Evolutionary conservation across 2,329 filamentous ascomycete genomes (phyloP).

Genomic region (Talaromyces sp.): DNA sequence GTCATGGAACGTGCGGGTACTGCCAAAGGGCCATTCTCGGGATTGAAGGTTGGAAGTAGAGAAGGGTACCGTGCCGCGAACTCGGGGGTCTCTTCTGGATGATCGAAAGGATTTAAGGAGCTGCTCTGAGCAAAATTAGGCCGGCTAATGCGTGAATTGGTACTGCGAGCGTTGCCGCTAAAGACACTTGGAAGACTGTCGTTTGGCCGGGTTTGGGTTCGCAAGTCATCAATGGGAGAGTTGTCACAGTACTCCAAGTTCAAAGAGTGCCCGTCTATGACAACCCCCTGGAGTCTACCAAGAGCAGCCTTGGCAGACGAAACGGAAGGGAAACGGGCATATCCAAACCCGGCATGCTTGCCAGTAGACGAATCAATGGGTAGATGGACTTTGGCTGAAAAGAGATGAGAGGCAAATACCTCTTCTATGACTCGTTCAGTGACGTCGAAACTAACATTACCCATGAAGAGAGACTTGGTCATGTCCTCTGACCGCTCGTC

Average conservation of each 20-base stretch:
- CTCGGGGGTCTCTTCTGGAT: conserved; percentile 30
- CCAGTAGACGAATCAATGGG: conserved; percentile 32
- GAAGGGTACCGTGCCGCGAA: conserved; percentile 36
- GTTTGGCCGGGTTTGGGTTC: neutral
- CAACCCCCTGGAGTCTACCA: conserved; percentile 33
- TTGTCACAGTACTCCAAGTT: conserved; percentile 40
- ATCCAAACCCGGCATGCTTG: conserved; percentile 41
- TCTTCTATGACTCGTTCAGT: conserved; percentile 34
- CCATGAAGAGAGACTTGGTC: conserved; percentile 33
- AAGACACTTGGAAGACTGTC: conserved; percentile 11
- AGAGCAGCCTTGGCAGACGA: conserved; percentile 37
- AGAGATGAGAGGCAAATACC: conserved; percentile 38
- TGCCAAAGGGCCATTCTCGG: conserved; percentile 3
- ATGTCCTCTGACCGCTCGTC: neutral
- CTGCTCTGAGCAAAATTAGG: neutral
- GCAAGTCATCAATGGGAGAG: conserved; percentile 23
- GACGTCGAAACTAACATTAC: conserved; percentile 40
- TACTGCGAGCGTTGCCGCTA: conserved; percentile 10
- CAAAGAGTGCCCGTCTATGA: conserved; percentile 40
- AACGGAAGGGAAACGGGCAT: conserved; percentile 35
- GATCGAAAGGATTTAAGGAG: conserved; percentile 23
- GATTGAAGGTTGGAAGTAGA: conserved; percentile 25
- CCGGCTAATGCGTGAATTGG: neutral
- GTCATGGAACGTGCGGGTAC: conserved; percentile 20
- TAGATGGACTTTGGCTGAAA: conserved; percentile 35